These are phyloP conservation scores for Croton laevigatus DNA, from an alignment of 441 rosid genomes.

Conservation along the genomic window DNA sequence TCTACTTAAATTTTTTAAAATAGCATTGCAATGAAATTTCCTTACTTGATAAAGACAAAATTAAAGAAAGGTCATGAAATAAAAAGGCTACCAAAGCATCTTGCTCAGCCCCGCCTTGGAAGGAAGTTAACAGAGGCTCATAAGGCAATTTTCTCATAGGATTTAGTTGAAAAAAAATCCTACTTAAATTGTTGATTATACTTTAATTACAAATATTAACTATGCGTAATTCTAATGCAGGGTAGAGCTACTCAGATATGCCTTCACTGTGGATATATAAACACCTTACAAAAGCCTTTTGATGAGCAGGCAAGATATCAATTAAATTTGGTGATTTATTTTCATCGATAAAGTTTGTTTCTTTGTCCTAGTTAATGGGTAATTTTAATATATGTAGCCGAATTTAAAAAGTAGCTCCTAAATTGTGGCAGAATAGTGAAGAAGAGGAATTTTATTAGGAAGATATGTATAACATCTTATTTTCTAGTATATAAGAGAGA, in stretches of 20 bases:
- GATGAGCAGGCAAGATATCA: slow-evolving; percentile 72
- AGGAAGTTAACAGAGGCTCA: slow-evolving; percentile 86
- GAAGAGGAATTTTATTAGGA: slow-evolving; percentile 99
- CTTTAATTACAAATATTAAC: neutral
- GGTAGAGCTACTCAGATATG: slow-evolving; percentile 91
- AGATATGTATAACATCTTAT: too few species aligned
- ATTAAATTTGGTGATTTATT: neutral
- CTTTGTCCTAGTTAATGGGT: too few species aligned
- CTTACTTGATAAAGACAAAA: slow-evolving; percentile 71
- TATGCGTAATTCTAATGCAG: slow-evolving; percentile 36
- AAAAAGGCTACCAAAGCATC: slow-evolving; percentile 80
- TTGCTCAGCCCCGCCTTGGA: slow-evolving; percentile 91
- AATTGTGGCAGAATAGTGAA: slow-evolving; percentile 94
- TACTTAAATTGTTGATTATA: too few species aligned
- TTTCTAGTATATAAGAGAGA: too few species aligned
- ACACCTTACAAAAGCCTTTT: slow-evolving; percentile 66
- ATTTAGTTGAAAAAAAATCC: neutral
- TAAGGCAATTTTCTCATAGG: slow-evolving; percentile 39
- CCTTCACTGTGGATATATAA: slow-evolving; percentile 89
- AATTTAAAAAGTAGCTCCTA: slow-evolving; percentile 50
- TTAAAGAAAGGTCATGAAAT: slow-evolving; percentile 80
- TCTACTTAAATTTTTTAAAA: slow-evolving; percentile 15
- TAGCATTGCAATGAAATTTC: slow-evolving; percentile 73
- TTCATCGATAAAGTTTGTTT: neutral
- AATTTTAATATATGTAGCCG: slow-evolving; percentile 42